These are phyloP conservation scores for Apiospora aurea DNA, from an alignment of 2,329 filamentous ascomycete species.

Conservation along the genomic window DNA sequence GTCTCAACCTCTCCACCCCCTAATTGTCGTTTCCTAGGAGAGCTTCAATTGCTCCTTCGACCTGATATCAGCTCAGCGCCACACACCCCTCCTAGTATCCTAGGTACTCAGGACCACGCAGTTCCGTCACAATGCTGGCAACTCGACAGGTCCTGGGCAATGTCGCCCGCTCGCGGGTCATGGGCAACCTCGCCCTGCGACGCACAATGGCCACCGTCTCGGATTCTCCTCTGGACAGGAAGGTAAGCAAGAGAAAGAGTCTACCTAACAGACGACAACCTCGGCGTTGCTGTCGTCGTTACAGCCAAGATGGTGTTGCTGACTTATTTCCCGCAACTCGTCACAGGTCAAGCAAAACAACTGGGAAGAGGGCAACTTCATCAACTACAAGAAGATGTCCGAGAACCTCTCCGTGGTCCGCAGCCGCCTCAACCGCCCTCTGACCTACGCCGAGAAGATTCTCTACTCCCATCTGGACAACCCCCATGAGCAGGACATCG, in stretches of 20 bases:
- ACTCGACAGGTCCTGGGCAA: conserved; percentile 74
- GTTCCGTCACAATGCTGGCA: conserved; percentile 67
- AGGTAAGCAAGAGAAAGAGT: conserved; percentile 62
- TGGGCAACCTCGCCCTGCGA: conserved; percentile 67
- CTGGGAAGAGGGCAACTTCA: conserved; percentile 94
- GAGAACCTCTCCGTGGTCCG: conserved; percentile 95
- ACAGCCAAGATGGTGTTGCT: neutral
- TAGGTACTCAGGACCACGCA: conserved; percentile 37
- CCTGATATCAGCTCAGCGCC: conserved; percentile 27
- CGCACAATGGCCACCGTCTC: conserved; percentile 82
- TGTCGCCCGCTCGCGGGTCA: conserved; percentile 62
- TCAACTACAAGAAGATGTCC: conserved; percentile 99
- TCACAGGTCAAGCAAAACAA: conserved; percentile 88
- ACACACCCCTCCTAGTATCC: conserved; percentile 29
- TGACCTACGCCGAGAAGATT: conserved; percentile 98
- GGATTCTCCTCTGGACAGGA: conserved; percentile 87
- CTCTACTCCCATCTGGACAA: conserved; percentile 99
- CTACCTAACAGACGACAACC: neutral
- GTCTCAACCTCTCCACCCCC: conserved; percentile 39
- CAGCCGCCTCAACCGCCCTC: conserved; percentile 85
- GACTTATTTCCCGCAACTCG: conserved; percentile 33
- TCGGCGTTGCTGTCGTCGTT: neutral
- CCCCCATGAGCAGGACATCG: conserved; percentile 92
- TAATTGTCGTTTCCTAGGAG: conserved; percentile 27
- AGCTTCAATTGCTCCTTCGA: conserved; percentile 43